Conservation (phyloP, 768 basidiomycete species). For the Mrakia gelida region DNA sequence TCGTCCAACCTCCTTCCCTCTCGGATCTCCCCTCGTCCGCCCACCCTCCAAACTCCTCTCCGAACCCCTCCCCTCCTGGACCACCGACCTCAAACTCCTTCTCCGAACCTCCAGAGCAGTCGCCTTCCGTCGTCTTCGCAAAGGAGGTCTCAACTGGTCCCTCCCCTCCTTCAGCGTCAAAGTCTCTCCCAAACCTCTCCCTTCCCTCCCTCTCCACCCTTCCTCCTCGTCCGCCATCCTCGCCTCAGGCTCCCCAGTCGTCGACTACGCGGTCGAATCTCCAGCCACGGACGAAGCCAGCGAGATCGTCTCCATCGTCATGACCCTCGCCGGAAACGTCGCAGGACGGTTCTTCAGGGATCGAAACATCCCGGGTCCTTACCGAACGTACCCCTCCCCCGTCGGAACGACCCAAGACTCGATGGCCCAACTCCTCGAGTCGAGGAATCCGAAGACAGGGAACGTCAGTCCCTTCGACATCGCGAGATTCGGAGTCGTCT, state of each 20-base stretch:
- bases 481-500: constrained; percentile 20
- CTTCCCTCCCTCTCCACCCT: background rate
- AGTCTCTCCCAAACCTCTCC: constrained; percentile 22
- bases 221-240: constrained; percentile 28
- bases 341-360: constrained; percentile 68
- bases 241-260: constrained; percentile 53
- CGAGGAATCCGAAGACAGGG: constrained; percentile 47
- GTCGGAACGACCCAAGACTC: constrained; percentile 41
- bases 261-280: constrained; percentile 51
- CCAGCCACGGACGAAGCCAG: constrained; percentile 39
- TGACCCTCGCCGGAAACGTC: constrained; percentile 72
- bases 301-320: constrained; percentile 67
- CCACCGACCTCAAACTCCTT: constrained; percentile 23
- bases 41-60: background rate
- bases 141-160: constrained; percentile 29
- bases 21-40: constrained; percentile 12
- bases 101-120: constrained; percentile 19
- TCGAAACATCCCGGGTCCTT: constrained; percentile 59
- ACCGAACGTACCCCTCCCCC: constrained; percentile 50
- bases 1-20: background rate
- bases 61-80: constrained; percentile 13
- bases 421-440: constrained; percentile 50
- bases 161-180: constrained; percentile 15
- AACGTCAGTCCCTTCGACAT: constrained; percentile 43
- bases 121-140: constrained; percentile 20